Evolutionary conservation across 2,329 filamentous ascomycete species (phyloP).

Genomic region (Colletotrichum chrysophilum): DNA sequence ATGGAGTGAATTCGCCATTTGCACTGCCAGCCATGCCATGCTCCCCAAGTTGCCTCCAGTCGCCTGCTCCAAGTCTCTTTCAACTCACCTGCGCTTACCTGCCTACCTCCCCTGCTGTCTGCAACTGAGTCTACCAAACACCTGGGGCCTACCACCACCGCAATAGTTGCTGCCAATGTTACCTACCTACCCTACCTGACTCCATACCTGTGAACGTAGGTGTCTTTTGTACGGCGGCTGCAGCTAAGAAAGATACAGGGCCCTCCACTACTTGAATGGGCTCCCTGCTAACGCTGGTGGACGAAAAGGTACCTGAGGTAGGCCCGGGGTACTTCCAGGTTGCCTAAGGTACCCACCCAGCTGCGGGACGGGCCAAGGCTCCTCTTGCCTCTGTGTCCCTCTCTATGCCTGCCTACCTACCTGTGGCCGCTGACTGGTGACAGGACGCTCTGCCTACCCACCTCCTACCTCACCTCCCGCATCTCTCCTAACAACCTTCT

Average conservation of each 20-base stretch:
- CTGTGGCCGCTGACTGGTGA: neutral
- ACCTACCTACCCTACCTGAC: neutral
- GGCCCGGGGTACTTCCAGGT: neutral
- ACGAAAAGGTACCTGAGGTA: neutral
- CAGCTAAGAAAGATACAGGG: neutral
- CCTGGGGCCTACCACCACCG: neutral
- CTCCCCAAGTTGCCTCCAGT: neutral
- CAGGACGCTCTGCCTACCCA: neutral
- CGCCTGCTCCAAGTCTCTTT: neutral
- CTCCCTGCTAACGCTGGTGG: neutral
- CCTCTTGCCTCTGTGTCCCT: neutral
- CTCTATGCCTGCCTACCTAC: neutral
- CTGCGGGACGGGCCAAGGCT: neutral
- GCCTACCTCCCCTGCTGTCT: neutral
- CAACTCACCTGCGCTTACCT: neutral
- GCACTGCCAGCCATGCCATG: neutral
- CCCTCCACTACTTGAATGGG: neutral
- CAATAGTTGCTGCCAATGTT: neutral
- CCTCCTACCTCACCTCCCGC: conserved; percentile 6
- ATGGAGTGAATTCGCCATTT: conserved; percentile 5
- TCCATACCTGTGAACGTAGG: neutral
- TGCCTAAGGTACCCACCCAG: neutral
- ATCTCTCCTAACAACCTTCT: conserved; percentile 5
- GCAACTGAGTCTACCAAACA: neutral
- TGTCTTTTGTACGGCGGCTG: neutral